Conservation (phyloP, 2,329 filamentous ascomycete species). For the Parascedosporium putredinis region DNA sequence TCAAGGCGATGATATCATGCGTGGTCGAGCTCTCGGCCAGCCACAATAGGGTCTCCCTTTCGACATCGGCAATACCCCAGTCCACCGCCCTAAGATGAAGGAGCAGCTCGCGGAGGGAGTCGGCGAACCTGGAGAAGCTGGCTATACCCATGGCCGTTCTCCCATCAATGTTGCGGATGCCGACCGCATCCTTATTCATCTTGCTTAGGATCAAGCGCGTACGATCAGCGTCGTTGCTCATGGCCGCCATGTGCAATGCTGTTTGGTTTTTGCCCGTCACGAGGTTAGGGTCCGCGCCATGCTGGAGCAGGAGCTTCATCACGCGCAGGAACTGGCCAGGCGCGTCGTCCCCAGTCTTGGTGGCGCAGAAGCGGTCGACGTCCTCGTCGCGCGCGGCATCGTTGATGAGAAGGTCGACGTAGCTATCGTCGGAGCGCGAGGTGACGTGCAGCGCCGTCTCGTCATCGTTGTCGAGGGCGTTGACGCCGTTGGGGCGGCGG, state of each 20-base stretch:
- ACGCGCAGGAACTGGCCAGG: neutral
- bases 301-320: conserved; percentile 3
- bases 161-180: neutral
- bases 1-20: neutral
- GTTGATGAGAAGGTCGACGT: neutral
- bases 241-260: neutral
- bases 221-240: neutral
- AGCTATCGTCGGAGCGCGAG: neutral
- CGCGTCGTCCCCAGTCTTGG: neutral
- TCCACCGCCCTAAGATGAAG: neutral
- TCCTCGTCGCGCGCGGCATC: neutral
- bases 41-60: neutral
- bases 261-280: neutral
- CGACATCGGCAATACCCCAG: neutral
- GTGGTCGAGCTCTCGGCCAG: neutral
- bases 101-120: neutral
- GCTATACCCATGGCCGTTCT: neutral
- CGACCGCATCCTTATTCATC: neutral
- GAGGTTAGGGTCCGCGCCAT: conserved; percentile 8
- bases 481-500: neutral
- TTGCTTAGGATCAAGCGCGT: neutral
- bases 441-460: neutral
- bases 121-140: neutral
- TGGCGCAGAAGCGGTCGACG: neutral
- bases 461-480: neutral